Evolutionary conservation across 768 basidiomycete species (phyloP).

Genomic region (Russula olivacea): DNA sequence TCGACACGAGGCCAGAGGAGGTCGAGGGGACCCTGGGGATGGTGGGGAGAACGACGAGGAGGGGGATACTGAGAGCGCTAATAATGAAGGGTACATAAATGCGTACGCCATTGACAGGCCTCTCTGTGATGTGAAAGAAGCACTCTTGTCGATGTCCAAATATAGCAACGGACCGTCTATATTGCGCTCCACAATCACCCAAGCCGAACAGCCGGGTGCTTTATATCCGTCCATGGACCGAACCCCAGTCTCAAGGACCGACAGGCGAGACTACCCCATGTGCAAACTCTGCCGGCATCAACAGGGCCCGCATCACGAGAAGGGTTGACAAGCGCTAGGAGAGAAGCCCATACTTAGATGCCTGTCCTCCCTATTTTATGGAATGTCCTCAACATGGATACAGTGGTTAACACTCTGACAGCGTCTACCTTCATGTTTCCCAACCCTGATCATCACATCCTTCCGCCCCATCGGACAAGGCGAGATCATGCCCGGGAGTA

Average conservation of each 20-base stretch:
- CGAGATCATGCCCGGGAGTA: background rate
- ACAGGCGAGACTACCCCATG: background rate
- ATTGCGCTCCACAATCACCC: background rate
- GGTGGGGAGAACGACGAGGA: background rate
- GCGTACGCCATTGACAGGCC: background rate
- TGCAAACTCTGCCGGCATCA: background rate
- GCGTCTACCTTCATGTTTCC: background rate
- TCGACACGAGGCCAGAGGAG: background rate
- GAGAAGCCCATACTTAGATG: too few species aligned
- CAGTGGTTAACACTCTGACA: background rate
- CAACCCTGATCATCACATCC: background rate
- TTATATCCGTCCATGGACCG: background rate
- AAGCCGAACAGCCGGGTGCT: background rate
- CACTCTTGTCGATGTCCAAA: background rate
- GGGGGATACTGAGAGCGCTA: background rate
- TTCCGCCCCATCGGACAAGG: background rate
- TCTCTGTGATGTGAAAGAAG: background rate
- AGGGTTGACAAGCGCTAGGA: background rate
- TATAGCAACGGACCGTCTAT: background rate
- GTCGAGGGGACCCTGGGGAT: background rate
- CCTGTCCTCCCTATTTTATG: background rate
- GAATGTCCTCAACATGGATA: background rate
- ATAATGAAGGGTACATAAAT: conserved; percentile 1
- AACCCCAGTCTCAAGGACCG: background rate
- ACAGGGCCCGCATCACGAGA: background rate